Base-by-base conservation (phyloP, 2,329 filamentous ascomycete genomes). In the Grosmannia serpens region DNA sequence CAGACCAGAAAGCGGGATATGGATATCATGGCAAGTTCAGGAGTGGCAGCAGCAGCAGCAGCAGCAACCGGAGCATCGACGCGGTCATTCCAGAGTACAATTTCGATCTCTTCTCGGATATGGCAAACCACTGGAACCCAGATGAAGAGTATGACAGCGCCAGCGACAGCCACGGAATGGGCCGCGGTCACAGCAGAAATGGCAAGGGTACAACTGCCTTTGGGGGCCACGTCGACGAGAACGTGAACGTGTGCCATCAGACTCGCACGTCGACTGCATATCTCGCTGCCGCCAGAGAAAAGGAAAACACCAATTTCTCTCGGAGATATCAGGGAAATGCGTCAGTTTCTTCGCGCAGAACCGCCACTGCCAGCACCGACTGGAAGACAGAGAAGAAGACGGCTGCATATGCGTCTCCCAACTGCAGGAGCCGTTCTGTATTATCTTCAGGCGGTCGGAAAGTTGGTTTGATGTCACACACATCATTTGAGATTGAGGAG, bases 51-150 rank as follows among this genome's bases (percentile, higher is more conserved):
- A 27, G 15, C 13, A 9, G 9, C 31, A 17, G 51, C n/a, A n/a
- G 20, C 8, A n/a, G 27, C 20, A 6, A 24, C 50, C 8, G 29
- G 26, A 26, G 22, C 46, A 49, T 49, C 20, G 24, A 50, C 26
- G 38, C 38, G 15, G 29, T 58, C 7, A 33, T 60, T 2, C 59
- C 61, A 1, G 51, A 59, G n/a, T 63, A 60, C 47, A 31, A 61
- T n/a, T 61, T 63, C 47, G 58, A 62, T 26, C 27, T 58, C 17
- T 61, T 62, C 41, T 59, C 60, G 7, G 62, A 60, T 6, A 47
- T 53, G 7, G 44, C 56, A 4, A 53, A 47, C 27, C 41, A 38
- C 15, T 57, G 59, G 56, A 41, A 22, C n/a, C 17, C 9, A 7
- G 31, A 56, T 4, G 44, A 31, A 2, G 29, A 41, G 15, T 31